A percentile compares a stretch with the other conserved stretches of the same genome.
Evolutionary conservation across 768 basidiomycete genomes (phyloP).

Genomic region (Hygrocybe coccinea): DNA sequence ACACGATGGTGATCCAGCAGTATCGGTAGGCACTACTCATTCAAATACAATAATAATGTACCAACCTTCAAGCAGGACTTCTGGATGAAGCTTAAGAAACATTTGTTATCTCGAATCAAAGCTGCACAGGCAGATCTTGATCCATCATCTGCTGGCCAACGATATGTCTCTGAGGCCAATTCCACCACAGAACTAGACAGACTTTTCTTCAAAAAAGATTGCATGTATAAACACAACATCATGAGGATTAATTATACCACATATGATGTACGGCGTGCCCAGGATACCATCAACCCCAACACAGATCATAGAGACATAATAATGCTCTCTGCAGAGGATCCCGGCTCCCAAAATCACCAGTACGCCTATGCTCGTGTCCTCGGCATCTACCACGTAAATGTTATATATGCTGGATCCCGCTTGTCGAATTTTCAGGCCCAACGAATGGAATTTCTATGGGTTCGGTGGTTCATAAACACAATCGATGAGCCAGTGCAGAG

Average conservation of each 20-base stretch:
- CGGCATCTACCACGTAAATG: constrained; percentile 24
- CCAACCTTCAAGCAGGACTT: constrained; percentile 18
- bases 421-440: background rate
- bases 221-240: constrained; percentile 17
- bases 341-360: constrained; percentile 14
- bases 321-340: constrained; percentile 14
- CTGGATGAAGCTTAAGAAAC: constrained; percentile 22
- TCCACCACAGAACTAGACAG: background rate
- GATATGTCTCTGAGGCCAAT: background rate
- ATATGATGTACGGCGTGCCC: constrained; percentile 22
- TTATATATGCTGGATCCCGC: constrained; percentile 11
- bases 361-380: constrained; percentile 14
- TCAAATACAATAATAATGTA: background rate
- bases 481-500: constrained; percentile 6
- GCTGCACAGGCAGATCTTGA: background rate
- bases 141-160: background rate
- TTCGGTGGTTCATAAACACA: constrained; percentile 27
- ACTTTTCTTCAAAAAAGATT: constrained; percentile 13
- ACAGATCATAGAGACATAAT: constrained; percentile 17
- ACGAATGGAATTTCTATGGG: constrained; percentile 30
- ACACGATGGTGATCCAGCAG: constrained; percentile 1
- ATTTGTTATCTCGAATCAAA: constrained; percentile 17
- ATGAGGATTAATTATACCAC: constrained; percentile 30
- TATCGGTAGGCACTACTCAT: background rate
- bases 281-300: constrained; percentile 19